Percentiles rank a stretch among this genome's conserved stretches.
Evolutionary conservation across 2,329 filamentous ascomycete genomes (phyloP).

Genomic region (Daldinia sp.): DNA sequence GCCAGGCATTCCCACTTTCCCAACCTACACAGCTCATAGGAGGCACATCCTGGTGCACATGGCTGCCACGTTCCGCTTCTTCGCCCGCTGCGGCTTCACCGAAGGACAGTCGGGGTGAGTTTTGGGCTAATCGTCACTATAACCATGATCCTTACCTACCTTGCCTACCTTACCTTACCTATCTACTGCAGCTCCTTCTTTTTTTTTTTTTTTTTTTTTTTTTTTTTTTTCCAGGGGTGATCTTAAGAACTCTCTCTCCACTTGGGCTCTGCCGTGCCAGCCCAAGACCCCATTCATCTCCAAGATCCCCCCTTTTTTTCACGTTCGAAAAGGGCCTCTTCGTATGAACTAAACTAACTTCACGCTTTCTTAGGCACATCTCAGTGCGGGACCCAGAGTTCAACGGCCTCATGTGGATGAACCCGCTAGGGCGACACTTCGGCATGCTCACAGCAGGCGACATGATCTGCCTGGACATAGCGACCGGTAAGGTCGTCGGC

Average conservation of each 20-base stretch:
- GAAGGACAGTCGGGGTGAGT: conserved; percentile 72
- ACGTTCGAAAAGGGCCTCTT: background rate
- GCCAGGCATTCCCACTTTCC: conserved; percentile 59
- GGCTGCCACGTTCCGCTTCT: conserved; percentile 76
- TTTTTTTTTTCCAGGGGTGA: background rate
- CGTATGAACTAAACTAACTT: conserved; percentile 10
- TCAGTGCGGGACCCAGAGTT: conserved; percentile 50
- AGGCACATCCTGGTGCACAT: conserved; percentile 75
- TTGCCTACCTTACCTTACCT: background rate
- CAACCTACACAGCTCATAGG: conserved; percentile 61
- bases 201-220: background rate
- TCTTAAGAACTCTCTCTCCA: background rate
- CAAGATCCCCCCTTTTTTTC: background rate
- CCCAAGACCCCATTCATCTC: conserved; percentile 1
- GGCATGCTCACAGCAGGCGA: conserved; percentile 73
- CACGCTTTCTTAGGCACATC: conserved; percentile 42
- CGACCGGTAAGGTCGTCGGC: conserved; percentile 70
- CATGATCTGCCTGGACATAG: conserved; percentile 73
- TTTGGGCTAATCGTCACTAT: background rate
- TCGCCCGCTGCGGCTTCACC: conserved; percentile 72
- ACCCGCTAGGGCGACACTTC: conserved; percentile 75
- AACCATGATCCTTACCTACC: background rate
- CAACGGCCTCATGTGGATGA: conserved; percentile 68
- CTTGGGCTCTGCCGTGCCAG: conserved; percentile 6
- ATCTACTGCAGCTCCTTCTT: background rate